phyloP scores from a whole-genome alignment of 2,329 filamentous ascomycete genomes.

The Clonostachys chloroleuca region DNA sequence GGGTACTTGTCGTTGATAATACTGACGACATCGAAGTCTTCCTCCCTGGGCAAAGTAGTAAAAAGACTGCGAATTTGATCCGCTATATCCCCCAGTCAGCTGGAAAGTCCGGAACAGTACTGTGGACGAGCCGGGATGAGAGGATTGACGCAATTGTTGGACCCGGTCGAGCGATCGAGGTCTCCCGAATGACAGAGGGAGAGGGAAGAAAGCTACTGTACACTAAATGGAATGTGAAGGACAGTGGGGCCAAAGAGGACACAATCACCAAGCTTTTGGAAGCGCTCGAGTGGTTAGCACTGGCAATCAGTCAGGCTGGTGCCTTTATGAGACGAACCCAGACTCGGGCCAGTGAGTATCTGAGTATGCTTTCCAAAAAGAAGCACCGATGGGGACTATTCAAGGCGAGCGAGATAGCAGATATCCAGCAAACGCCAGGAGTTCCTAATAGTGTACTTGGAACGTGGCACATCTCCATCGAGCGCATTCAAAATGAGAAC shows the following conservation, averaged over 20 bases:
- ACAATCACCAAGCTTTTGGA: background rate
- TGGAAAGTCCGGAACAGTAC: background rate
- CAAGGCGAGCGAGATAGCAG: background rate
- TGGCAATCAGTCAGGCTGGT: background rate
- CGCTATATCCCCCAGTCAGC: background rate
- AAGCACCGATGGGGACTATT: background rate
- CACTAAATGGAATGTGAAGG: background rate
- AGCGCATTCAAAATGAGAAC: background rate
- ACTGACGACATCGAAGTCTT: constrained; percentile 18
- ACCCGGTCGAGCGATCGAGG: background rate
- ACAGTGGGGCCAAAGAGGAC: background rate
- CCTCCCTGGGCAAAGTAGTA: background rate
- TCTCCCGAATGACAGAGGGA: background rate
- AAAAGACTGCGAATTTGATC: background rate
- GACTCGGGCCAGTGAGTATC: background rate
- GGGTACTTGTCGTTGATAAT: constrained; percentile 26
- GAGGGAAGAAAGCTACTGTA: background rate
- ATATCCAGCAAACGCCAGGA: background rate
- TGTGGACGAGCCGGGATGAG: background rate
- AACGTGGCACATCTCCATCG: background rate
- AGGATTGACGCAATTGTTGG: background rate
- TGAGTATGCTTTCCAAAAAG: background rate
- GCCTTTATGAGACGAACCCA: background rate
- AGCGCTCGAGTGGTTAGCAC: background rate
- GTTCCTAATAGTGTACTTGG: background rate